A percentile compares a stretch with the other conserved stretches of the same genome.
Conservation (phyloP, 2,329 filamentous ascomycete genomes). For the Shiraia bambusicola region DNA sequence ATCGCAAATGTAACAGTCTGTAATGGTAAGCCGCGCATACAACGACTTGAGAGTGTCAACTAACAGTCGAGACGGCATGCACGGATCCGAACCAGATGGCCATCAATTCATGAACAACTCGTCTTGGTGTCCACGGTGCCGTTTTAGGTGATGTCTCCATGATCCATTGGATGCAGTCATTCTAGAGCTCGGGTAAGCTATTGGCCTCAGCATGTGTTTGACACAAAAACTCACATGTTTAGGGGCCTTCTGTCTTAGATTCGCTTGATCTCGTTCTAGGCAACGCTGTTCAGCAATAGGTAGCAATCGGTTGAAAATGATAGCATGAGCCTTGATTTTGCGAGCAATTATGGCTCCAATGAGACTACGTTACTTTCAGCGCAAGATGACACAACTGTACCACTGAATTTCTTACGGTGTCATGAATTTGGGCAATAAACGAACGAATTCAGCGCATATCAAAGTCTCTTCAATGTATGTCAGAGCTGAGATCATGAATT, state of each 20-base stretch:
- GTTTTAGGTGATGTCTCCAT: slow-evolving; percentile 32
- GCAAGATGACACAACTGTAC: background rate
- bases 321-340: slow-evolving; percentile 14
- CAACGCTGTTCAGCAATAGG: slow-evolving; percentile 17
- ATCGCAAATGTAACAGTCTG: slow-evolving; percentile 19
- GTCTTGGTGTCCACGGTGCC: slow-evolving; percentile 27
- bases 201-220: background rate
- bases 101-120: slow-evolving; percentile 35
- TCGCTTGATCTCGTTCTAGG: slow-evolving; percentile 12
- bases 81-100: slow-evolving; percentile 42
- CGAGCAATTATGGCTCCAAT: slow-evolving; percentile 13
- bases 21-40: background rate
- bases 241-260: slow-evolving; percentile 9
- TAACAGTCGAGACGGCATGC: slow-evolving; percentile 28
- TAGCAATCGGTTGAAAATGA: slow-evolving; percentile 17
- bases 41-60: background rate
- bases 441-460: slow-evolving; percentile 26
- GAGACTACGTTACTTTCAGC: background rate
- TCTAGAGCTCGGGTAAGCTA: slow-evolving; percentile 1
- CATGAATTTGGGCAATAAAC: slow-evolving; percentile 18
- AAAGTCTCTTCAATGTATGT: slow-evolving; percentile 29
- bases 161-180: slow-evolving; percentile 39
- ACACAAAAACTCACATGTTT: slow-evolving; percentile 6
- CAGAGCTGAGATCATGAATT: slow-evolving; percentile 23
- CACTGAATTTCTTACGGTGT: slow-evolving; percentile 8